Evolutionary conservation across 2,329 filamentous ascomycete genomes (phyloP).

Genomic region (Fusarium floridanum): DNA sequence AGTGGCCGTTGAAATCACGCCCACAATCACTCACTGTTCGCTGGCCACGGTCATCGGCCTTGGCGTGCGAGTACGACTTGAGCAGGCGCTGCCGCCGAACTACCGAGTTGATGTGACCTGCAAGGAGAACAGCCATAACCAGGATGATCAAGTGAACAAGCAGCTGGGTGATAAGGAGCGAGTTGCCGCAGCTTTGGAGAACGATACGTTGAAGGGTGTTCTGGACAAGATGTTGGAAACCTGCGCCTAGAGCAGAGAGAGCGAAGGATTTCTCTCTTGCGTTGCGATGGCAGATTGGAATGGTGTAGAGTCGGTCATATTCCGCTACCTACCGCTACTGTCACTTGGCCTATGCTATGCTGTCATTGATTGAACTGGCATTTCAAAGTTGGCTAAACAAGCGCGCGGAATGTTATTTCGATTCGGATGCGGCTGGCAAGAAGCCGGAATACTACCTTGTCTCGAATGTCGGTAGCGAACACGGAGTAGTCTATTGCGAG

Average conservation of each 20-base stretch:
- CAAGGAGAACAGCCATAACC: conserved; percentile 95
- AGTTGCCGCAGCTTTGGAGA: conserved; percentile 94
- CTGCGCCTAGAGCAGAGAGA: conserved; percentile 66
- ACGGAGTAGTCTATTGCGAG: conserved; percentile 16
- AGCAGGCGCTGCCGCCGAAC: conserved; percentile 90
- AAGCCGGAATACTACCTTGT: conserved; percentile 26
- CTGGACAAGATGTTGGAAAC: conserved; percentile 94
- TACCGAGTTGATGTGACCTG: conserved; percentile 94
- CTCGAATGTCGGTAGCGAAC: conserved; percentile 30
- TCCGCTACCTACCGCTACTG: neutral
- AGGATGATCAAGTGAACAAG: conserved; percentile 96
- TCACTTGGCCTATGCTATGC: neutral
- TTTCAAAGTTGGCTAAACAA: neutral
- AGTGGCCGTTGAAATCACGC: conserved; percentile 90
- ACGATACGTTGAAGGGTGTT: conserved; percentile 88
- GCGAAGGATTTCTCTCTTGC: neutral
- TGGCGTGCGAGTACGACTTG: conserved; percentile 89
- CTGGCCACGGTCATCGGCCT: conserved; percentile 96
- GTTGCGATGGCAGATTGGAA: neutral
- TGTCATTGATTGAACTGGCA: neutral
- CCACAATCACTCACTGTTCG: conserved; percentile 96
- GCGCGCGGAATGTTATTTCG: conserved; percentile 12
- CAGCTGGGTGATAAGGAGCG: conserved; percentile 96
- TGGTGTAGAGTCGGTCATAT: neutral
- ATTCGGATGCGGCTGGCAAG: conserved; percentile 13